phyloP scores from a whole-genome alignment of 2,329 filamentous ascomycete species.

The Colletotrichum sojae region DNA sequence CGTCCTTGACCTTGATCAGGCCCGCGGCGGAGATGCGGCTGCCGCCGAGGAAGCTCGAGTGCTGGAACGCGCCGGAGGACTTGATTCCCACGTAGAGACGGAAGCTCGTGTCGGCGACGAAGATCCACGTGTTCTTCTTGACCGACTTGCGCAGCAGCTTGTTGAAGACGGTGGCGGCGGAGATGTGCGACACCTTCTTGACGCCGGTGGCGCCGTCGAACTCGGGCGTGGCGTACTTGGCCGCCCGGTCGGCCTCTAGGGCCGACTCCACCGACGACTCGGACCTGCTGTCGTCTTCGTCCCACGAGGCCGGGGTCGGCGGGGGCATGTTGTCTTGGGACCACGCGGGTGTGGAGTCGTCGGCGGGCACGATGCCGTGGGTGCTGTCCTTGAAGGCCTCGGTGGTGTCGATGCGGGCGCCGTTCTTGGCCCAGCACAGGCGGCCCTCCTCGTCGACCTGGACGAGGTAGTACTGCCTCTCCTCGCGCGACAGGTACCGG shows the following conservation, averaged over 20 bases:
- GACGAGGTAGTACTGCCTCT: slow-evolving; percentile 85
- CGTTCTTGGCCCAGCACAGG: slow-evolving; percentile 91
- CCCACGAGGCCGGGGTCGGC: slow-evolving; percentile 36
- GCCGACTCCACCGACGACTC: slow-evolving; percentile 59
- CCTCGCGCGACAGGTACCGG: slow-evolving; percentile 86
- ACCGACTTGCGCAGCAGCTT: slow-evolving; percentile 83
- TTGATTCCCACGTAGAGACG: slow-evolving; percentile 93
- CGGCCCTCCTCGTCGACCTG: slow-evolving; percentile 80
- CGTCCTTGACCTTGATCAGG: slow-evolving; percentile 86
- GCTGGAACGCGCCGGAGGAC: slow-evolving; percentile 88
- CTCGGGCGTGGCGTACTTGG: slow-evolving; percentile 76
- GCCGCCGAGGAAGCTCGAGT: slow-evolving; percentile 90
- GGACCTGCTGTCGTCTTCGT: slow-evolving; percentile 48
- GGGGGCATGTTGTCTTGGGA: slow-evolving; percentile 49
- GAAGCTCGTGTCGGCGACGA: slow-evolving; percentile 88
- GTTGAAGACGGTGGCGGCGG: slow-evolving; percentile 81
- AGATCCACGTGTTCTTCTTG: slow-evolving; percentile 94
- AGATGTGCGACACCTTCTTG: slow-evolving; percentile 72
- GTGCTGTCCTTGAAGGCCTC: slow-evolving; percentile 84
- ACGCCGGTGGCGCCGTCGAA: slow-evolving; percentile 72
- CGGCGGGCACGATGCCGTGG: slow-evolving; percentile 76
- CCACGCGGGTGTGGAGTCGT: slow-evolving; percentile 72
- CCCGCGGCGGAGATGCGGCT: slow-evolving; percentile 86
- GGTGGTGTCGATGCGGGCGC: slow-evolving; percentile 81
- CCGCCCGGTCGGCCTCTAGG: slow-evolving; percentile 72